Percentiles rank a stretch among this genome's conserved stretches.
phyloP scores from a whole-genome alignment of 108 stramenopile genomes.

The Cyclotella baltica region DNA sequence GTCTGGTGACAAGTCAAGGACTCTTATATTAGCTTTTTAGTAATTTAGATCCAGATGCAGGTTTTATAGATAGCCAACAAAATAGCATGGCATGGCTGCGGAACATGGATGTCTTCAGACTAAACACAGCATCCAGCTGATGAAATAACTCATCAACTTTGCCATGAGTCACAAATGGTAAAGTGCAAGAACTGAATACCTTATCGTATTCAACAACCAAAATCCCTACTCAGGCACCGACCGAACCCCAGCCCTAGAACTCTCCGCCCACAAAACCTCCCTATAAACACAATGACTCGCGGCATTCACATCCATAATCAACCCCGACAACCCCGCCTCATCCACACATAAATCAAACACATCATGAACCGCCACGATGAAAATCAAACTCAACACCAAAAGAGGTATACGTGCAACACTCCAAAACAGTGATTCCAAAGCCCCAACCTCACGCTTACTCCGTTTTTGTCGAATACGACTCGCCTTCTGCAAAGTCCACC shows the following conservation, averaged over 20 bases:
- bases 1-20: no score
- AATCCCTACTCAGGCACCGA: conserved; percentile 43
- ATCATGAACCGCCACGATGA: conserved; percentile 36
- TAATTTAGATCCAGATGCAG: no score
- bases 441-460: conserved; percentile 10
- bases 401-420: conserved; percentile 25
- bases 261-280: conserved; percentile 58
- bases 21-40: no score
- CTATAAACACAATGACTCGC: conserved; percentile 45
- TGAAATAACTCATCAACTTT: no score
- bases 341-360: conserved; percentile 34
- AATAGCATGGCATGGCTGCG: no score
- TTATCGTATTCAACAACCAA: neutral
- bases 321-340: conserved; percentile 28
- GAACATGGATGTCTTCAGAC: no score
- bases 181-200: no score
- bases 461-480: conserved; percentile 22
- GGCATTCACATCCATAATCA: conserved; percentile 35
- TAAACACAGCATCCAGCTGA: no score
- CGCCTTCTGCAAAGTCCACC: conserved; percentile 63
- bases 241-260: conserved; percentile 36
- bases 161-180: no score
- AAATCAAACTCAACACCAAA: conserved; percentile 16
- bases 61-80: no score
- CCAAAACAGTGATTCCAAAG: conserved; percentile 34